Evolutionary conservation across 352 stramenopile genomes (phyloP).

Genomic region (Globisporangium cederbergense): DNA sequence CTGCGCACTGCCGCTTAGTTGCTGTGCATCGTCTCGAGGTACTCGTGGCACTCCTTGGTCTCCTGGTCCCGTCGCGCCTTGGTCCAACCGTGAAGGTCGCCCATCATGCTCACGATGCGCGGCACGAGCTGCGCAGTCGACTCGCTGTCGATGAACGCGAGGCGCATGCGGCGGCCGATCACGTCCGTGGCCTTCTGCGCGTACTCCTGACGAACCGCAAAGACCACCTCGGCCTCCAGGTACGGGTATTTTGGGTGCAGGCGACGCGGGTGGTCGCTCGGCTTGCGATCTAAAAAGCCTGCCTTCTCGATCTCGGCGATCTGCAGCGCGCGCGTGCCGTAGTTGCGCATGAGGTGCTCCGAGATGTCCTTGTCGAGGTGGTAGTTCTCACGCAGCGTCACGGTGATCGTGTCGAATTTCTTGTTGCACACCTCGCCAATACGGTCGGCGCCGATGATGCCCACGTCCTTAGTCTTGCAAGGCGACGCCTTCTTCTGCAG

Average conservation of each 20-base stretch:
- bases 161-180: slow-evolving; percentile 88
- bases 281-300: slow-evolving; percentile 84
- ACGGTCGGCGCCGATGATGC: slow-evolving; percentile 87
- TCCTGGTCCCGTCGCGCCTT: slow-evolving; percentile 76
- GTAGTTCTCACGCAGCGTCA: slow-evolving; percentile 93
- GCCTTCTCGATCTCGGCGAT: slow-evolving; percentile 89
- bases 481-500: slow-evolving; percentile 62
- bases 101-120: slow-evolving; percentile 93
- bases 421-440: slow-evolving; percentile 94
- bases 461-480: slow-evolving; percentile 80
- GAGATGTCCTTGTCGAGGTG: slow-evolving; percentile 92
- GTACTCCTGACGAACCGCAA: slow-evolving; percentile 93
- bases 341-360: slow-evolving; percentile 94
- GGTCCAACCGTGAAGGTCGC: slow-evolving; percentile 82
- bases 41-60: slow-evolving; percentile 68
- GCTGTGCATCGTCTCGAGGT: slow-evolving; percentile 87
- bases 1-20: slow-evolving; percentile 22
- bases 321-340: slow-evolving; percentile 94
- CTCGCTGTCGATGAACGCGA: slow-evolving; percentile 92
- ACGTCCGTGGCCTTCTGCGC: slow-evolving; percentile 92
- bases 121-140: slow-evolving; percentile 72
- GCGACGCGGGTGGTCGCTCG: slow-evolving; percentile 80
- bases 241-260: slow-evolving; percentile 94
- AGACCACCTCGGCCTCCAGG: slow-evolving; percentile 93
- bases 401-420: slow-evolving; percentile 95